Base-by-base conservation (phyloP, 2,329 filamentous ascomycete genomes). In the Microdochium bolleyi region DNA sequence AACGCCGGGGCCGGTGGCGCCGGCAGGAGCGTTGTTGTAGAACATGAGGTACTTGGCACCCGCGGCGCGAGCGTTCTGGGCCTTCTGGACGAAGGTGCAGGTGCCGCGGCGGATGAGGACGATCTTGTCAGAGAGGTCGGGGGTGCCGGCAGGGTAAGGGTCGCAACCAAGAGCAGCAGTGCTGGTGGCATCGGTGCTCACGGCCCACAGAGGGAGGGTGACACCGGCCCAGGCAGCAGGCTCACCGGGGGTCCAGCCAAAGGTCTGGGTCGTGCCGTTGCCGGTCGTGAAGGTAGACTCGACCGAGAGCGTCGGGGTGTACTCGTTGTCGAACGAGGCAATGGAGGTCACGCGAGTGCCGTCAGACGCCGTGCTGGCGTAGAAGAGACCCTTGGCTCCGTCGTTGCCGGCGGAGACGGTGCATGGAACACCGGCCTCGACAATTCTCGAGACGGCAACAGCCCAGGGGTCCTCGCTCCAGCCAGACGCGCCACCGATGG, bases 11-110 rank as follows among this genome's bases (percentile, higher is more conserved):
- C 71, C 68, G 8, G 60, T 55, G 3, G 61, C 56, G 2, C 72
- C 67, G 14, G 67, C 70, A 7, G 58, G 56, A 3, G 64, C 65
- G 56, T 79, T 81, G 71, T 85, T 85, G 66, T 85, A 86, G 59
- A 83, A 70, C 57, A 87, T 66, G 52, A 87, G 65, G 57, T 84
- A 83, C 61, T 78, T 75, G 50, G 80, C 83, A 11, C 83, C 83
- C 49, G 73, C 72, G 7, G 70, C 73, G 2, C 69, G 75, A 3
- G 78, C 77, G 54, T 82, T 79, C 41, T 68, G 61, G 2, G 74
- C 74, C 68, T 86, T 85, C 13, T 72, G 59, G 2, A 70, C 68
- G 54, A 83, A 84, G 0, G 72, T 72, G 63, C 83, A 86, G 9
- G 67, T 74, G 49, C 82, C 82, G 24, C 81, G 76, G 49, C 79